phyloP scores from a whole-genome alignment of 805 yeast species.

The Trichomonascus vanleenenianus region DNA sequence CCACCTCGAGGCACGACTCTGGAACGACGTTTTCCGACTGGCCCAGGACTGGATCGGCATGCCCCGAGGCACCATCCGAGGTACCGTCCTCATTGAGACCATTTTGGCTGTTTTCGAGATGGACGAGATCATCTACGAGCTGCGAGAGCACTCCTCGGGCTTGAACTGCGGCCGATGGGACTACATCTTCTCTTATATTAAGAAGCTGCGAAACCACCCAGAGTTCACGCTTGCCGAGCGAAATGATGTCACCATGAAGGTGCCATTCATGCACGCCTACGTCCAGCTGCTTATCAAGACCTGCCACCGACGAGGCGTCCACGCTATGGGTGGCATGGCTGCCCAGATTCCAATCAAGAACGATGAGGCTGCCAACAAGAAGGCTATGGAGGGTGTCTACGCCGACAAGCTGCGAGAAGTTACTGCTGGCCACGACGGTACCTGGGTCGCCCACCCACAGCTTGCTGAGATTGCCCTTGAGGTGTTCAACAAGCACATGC shows the following conservation, averaged over 20 bases:
- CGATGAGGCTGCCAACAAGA: slow-evolving; percentile 51
- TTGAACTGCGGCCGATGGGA: slow-evolving; percentile 77
- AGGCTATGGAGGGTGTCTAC: slow-evolving; percentile 60
- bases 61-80: slow-evolving; percentile 64
- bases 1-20: slow-evolving; percentile 64
- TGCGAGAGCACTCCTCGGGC: slow-evolving; percentile 63
- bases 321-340: slow-evolving; percentile 76
- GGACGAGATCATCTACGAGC: slow-evolving; percentile 71
- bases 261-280: slow-evolving; percentile 62
- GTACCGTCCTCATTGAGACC: slow-evolving; percentile 65
- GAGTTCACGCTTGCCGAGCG: slow-evolving; percentile 63
- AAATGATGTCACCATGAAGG: slow-evolving; percentile 58
- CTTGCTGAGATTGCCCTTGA: slow-evolving; percentile 56
- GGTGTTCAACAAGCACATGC: slow-evolving; percentile 69
- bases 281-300: slow-evolving; percentile 59
- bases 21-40: slow-evolving; percentile 64
- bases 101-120: slow-evolving; percentile 68
- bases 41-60: slow-evolving; percentile 57
- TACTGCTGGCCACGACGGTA: slow-evolving; percentile 62
- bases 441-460: slow-evolving; percentile 75
- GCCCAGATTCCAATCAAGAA: slow-evolving; percentile 69
- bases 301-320: slow-evolving; percentile 64
- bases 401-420: slow-evolving; percentile 64
- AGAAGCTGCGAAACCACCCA: slow-evolving; percentile 54
- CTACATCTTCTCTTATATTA: slow-evolving; percentile 63